A percentile compares a stretch with the other conserved stretches of the same genome.
Evolutionary conservation across 2,329 filamentous ascomycete species (phyloP).

Genomic region (Leptographium lundbergii): DNA sequence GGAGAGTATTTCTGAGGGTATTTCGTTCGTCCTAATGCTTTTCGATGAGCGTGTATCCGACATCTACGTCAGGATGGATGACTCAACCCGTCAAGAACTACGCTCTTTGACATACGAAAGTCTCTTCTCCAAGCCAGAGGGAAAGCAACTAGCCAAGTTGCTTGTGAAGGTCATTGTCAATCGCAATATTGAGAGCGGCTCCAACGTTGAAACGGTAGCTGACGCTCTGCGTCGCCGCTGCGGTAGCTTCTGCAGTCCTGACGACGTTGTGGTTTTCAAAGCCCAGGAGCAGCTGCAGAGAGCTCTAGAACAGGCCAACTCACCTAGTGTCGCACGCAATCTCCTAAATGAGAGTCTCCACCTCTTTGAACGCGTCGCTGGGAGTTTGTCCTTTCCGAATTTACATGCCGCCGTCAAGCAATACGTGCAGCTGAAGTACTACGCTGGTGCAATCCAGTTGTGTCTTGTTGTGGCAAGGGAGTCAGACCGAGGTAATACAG

Average conservation of each 20-base stretch:
- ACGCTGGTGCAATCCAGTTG: conserved; percentile 83
- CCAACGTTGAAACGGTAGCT: conserved; percentile 93
- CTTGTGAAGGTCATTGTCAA: conserved; percentile 97
- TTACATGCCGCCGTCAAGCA: conserved; percentile 65
- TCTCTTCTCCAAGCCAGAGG: conserved; percentile 66
- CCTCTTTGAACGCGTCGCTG: conserved; percentile 80
- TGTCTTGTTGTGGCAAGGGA: conserved; percentile 73
- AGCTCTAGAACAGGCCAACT: conserved; percentile 64
- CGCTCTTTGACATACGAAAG: conserved; percentile 73
- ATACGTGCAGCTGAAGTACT: conserved; percentile 76
- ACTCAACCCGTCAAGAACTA: conserved; percentile 54
- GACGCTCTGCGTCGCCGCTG: conserved; percentile 87
- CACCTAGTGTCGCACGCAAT: conserved; percentile 63
- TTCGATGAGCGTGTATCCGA: conserved; percentile 90
- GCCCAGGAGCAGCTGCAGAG: conserved; percentile 90
- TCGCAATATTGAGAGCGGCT: conserved; percentile 89
- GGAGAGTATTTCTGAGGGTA: conserved; percentile 85
- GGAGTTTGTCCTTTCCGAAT: conserved; percentile 68
- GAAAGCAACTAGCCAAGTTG: conserved; percentile 83
- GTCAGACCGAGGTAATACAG: conserved; percentile 75
- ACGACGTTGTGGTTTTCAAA: conserved; percentile 97
- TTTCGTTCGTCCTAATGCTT: conserved; percentile 87
- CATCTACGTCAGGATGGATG: conserved; percentile 66
- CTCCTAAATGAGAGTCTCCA: conserved; percentile 80
- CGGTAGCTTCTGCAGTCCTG: conserved; percentile 92